Evolutionary conservation across 1,139 yeast species (phyloP), one percentile per base, ranked within the genome.

Genomic region (Protomyces gravidus): DNA sequence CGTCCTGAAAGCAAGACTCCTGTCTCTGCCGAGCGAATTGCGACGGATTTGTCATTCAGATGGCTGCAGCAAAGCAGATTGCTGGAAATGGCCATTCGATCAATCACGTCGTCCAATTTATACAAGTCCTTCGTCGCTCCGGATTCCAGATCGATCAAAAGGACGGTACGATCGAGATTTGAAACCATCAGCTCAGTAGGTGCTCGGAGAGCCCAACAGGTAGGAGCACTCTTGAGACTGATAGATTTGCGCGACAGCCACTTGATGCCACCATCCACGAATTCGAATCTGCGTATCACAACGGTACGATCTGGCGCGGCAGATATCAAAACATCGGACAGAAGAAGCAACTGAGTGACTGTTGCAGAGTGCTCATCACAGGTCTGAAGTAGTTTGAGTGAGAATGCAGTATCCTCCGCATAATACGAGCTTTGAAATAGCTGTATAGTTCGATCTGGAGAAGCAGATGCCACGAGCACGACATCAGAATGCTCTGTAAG

Each of bases 311-410:
- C 58, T 6, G 49, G 30, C 5, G 58, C 30, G 19, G 46, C 30
- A 7, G 58, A 53, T 1, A 53, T 26, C 15, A 53, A 21, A 15
- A 13, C 11, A n/a, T 36, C 21, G 2, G 13, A 39, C 45, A 46
- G n/a, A 17, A 53, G 36, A 7, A 53, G 15, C 11, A 50, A 39
- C n/a, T 32, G 51, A 6, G 36, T 53, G 30, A 45, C 21, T 17
- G 28, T 13, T 7, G 58, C 51, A 2, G 46, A 25, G 28, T 53
- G 58, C 36, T 53, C 58, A n/a, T 32, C 58, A 27, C 47, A 53
- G 9, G 58, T 53, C 28, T 53, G 58, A 13, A 28, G n/a, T 19
- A 46, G 30, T 3, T 13, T 9, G 9, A 46, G 50, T 11, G 15
- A 11, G 6, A 15, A 13, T 17, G 21, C 21, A 5, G 6, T 7